Evolutionary conservation across 1,284 basidiomycete genomes (phyloP).

Genomic region (Xerocomus minutiporus): DNA sequence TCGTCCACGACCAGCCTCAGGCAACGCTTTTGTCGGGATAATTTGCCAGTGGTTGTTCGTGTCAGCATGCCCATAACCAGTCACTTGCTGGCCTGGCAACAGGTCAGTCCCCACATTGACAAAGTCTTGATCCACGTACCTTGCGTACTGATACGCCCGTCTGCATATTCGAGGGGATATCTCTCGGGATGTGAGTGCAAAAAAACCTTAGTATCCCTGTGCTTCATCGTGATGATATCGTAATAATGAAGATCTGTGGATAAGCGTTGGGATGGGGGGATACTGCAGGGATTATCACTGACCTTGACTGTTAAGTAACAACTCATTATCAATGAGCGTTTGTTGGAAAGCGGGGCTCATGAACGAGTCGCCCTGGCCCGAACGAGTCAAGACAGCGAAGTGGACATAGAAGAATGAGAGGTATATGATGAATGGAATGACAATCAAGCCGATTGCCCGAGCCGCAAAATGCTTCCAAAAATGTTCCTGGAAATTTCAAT

Average conservation of each 20-base stretch:
- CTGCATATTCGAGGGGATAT: slow-evolving; percentile 94
- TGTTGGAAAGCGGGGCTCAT: slow-evolving; percentile 99
- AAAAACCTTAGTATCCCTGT: slow-evolving; percentile 90
- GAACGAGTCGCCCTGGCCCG: slow-evolving; percentile 92
- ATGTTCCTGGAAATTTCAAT: slow-evolving; percentile 58
- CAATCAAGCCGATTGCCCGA: slow-evolving; percentile 81
- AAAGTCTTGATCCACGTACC: slow-evolving; percentile 41
- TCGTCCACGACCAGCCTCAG: slow-evolving; percentile 83
- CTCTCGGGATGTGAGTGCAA: slow-evolving; percentile 88
- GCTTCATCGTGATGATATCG: slow-evolving; percentile 83
- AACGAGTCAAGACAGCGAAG: slow-evolving; percentile 85
- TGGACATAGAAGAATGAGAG: slow-evolving; percentile 97
- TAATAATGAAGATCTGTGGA: slow-evolving; percentile 85
- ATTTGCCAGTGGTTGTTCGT: slow-evolving; percentile 96
- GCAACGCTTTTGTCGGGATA: slow-evolving; percentile 88
- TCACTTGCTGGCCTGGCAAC: slow-evolving; percentile 86
- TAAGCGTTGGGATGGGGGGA: slow-evolving; percentile 7
- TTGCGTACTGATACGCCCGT: slow-evolving; percentile 93
- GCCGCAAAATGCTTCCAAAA: slow-evolving; percentile 89
- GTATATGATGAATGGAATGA: slow-evolving; percentile 87
- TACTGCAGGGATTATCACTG: slow-evolving; percentile 15
- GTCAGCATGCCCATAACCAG: slow-evolving; percentile 92
- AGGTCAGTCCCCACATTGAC: slow-evolving; percentile 1
- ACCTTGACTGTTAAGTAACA: slow-evolving; percentile 89
- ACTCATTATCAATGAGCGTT: slow-evolving; percentile 87